Percentiles rank a stretch among this genome's conserved stretches.
phyloP scores from a whole-genome alignment of 139 green algal genomes.

The Chlorella sp. region DNA sequence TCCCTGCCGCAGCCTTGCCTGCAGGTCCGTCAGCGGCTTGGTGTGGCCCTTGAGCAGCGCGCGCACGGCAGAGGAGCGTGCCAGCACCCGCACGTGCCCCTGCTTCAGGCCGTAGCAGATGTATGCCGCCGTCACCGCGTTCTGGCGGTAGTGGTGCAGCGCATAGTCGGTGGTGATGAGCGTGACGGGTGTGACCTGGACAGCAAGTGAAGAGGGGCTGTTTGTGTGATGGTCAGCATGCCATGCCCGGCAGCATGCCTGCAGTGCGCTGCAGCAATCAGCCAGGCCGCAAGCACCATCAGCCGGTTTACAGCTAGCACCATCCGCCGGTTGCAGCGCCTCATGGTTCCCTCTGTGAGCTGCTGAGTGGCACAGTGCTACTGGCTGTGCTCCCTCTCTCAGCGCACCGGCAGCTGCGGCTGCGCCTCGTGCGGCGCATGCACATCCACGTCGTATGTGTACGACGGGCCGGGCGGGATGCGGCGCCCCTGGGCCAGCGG shows the following conservation, averaged over 20 bases:
- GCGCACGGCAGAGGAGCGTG: slow-evolving; percentile 53
- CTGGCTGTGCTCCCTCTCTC: too few relatives aligned
- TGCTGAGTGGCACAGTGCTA: background rate
- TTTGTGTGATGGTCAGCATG: background rate
- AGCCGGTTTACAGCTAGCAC: background rate
- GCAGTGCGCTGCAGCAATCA: background rate
- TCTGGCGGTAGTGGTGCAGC: slow-evolving; percentile 31
- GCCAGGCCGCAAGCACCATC: background rate
- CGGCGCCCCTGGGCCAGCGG: slow-evolving; percentile 5
- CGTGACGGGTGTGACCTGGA: slow-evolving; percentile 68
- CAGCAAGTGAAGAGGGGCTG: background rate
- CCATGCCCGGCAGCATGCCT: background rate
- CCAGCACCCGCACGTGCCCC: slow-evolving; percentile 81
- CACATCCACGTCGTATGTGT: slow-evolving; percentile 18
- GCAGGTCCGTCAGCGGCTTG: slow-evolving; percentile 60
- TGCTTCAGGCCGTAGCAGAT: slow-evolving; percentile 83
- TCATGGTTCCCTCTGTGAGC: background rate
- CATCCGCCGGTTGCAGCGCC: background rate
- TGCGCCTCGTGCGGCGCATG: slow-evolving; percentile 33
- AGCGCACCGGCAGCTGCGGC: slow-evolving; percentile 59
- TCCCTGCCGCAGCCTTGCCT: background rate
- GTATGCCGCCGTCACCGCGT: slow-evolving; percentile 71
- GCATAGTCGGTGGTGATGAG: slow-evolving; percentile 59
- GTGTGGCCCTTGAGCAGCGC: slow-evolving; percentile 78
- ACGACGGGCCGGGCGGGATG: background rate